These are phyloP conservation scores for Lactarius evosmus DNA, from an alignment of 768 basidiomycete species.

Conservation along the genomic window DNA sequence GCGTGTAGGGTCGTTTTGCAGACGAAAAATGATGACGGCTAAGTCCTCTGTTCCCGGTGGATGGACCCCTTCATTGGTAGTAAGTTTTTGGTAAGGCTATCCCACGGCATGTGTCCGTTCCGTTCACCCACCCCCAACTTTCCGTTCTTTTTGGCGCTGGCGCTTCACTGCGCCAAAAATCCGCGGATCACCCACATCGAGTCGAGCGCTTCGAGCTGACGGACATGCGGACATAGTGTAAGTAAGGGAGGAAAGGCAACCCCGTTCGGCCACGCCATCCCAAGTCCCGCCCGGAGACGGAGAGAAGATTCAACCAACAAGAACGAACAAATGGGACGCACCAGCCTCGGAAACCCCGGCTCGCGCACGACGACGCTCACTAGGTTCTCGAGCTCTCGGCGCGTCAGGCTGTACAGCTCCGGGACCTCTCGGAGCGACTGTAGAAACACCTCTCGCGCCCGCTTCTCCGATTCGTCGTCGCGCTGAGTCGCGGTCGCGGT, in stretches of 20 bases:
- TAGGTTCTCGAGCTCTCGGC: conserved; percentile 50
- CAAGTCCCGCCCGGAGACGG: not conserved
- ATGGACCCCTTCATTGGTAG: not conserved
- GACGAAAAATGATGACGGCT: not conserved
- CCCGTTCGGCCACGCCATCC: not conserved
- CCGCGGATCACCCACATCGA: conserved; percentile 45
- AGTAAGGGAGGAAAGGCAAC: not conserved
- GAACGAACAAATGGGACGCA: conserved; percentile 32
- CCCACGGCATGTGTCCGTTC: not conserved
- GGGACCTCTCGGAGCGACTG: conserved; percentile 45
- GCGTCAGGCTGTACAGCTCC: conserved; percentile 53
- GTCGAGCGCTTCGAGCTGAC: conserved; percentile 48
- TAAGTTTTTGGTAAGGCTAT: not conserved
- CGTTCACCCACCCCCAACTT: not conserved
- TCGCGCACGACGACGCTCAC: conserved; percentile 64
- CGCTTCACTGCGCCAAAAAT: conserved; percentile 22
- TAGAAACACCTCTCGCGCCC: conserved; percentile 32
- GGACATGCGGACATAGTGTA: not conserved
- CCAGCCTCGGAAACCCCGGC: conserved; percentile 76
- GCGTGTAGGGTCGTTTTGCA: not conserved
- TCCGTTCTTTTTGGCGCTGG: not conserved
- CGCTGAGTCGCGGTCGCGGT: not conserved
- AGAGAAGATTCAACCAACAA: not conserved
- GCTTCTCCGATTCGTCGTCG: conserved; percentile 16
- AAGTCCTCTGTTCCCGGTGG: not conserved